Conservation (phyloP, 179 eudicot genomes). For the Silene coronaria region DNA sequence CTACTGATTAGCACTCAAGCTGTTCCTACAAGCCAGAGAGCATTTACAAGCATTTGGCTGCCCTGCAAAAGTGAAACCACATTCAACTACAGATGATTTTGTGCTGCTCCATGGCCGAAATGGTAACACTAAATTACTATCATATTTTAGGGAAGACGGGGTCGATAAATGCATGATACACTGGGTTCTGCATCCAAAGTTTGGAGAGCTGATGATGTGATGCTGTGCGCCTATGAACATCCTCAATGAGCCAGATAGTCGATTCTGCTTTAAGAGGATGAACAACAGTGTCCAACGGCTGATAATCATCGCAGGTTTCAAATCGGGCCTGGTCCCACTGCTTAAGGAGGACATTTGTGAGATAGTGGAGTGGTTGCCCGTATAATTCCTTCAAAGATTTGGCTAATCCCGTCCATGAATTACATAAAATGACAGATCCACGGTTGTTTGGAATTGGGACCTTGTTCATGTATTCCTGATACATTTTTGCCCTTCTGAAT, state of each 20-base stretch:
- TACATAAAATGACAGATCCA: constrained; percentile 56
- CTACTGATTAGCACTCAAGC: neutral
- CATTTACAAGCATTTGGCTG: neutral
- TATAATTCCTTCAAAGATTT: constrained; percentile 60
- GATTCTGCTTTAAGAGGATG: constrained; percentile 79
- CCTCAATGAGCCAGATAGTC: constrained; percentile 63
- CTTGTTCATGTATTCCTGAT: constrained; percentile 67
- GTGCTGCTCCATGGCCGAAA: neutral
- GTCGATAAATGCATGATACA: constrained; percentile 47
- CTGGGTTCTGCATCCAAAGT: constrained; percentile 48
- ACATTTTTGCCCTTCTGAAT: constrained; percentile 48
- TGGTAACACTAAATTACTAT: neutral
- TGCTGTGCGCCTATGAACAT: constrained; percentile 54
- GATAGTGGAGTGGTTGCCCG: constrained; percentile 76
- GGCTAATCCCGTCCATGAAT: constrained; percentile 63
- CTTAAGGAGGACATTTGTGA: constrained; percentile 58
- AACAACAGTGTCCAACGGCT: constrained; percentile 50
- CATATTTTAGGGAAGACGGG: constrained; percentile 41
- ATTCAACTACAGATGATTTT: neutral
- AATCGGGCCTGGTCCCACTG: constrained; percentile 63
- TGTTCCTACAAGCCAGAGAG: neutral
- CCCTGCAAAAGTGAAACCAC: neutral
- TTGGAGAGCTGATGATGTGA: constrained; percentile 45
- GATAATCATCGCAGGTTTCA: constrained; percentile 41
- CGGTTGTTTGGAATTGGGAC: constrained; percentile 50